These are phyloP conservation scores for Cercospora canescens DNA, from an alignment of 2,329 filamentous ascomycete genomes.

Conservation along the genomic window DNA sequence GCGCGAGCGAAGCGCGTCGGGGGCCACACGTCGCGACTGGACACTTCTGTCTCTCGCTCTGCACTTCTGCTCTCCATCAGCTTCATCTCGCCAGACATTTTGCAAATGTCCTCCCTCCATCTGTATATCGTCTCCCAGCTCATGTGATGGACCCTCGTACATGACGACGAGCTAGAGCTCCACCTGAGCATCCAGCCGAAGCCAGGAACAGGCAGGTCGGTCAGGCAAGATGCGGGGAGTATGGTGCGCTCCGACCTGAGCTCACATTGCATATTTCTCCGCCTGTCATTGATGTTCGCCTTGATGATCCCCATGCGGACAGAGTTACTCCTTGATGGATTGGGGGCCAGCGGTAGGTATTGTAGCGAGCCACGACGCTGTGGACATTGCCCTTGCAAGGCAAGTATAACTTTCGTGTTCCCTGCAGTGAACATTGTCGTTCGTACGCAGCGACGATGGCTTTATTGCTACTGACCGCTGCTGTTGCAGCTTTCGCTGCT, in stretches of 20 bases:
- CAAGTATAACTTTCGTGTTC: constrained; percentile 8
- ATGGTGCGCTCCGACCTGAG: background rate
- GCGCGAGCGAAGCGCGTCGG: background rate
- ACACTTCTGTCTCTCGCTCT: background rate
- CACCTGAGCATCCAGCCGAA: constrained; percentile 12
- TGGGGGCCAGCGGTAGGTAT: background rate
- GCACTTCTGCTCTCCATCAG: background rate
- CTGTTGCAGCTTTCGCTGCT: background rate
- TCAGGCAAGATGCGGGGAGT: constrained; percentile 16
- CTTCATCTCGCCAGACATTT: background rate
- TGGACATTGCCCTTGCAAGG: background rate
- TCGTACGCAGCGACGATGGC: background rate
- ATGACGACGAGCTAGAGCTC: background rate
- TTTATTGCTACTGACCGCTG: background rate
- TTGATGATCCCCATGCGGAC: background rate
- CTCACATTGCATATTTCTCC: constrained; percentile 14
- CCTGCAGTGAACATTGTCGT: background rate
- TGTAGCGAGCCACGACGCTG: constrained; percentile 4
- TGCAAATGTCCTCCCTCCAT: background rate
- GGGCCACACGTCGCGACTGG: background rate
- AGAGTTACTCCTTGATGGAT: constrained; percentile 6
- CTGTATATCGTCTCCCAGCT: background rate
- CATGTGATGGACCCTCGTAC: background rate
- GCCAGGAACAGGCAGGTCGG: constrained; percentile 13
- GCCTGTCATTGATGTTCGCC: background rate